Evolutionary conservation across 768 basidiomycete species (phyloP), one percentile per base, ranked within the genome.

Genomic region (Plicaturopsis crispa): DNA sequence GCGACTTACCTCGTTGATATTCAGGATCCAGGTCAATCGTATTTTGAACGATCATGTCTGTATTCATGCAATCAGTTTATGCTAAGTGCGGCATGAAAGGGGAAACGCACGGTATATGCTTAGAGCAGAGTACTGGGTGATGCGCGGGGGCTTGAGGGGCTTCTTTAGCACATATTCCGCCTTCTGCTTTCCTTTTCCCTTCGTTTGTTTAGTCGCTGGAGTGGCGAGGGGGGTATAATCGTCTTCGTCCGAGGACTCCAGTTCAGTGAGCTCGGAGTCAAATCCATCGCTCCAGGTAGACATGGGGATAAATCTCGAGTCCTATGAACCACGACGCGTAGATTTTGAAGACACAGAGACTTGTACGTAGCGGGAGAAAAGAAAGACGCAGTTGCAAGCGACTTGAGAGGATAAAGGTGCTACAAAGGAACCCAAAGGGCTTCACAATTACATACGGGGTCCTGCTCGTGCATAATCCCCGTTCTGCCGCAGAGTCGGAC

Each of bases 11-110:
- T 53, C 80, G 63, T 47, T 83, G 80, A 51, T 82, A 82, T 43
- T 80, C 76, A 0, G 80, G 79, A 42, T 82, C 65, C 6, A 82
- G 60, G 39, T 79, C 67, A 31, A 82, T 70, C 7, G 51, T 46
- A 4, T 58, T 63, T 4, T 69, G 55, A 3, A 62, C 47, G 21
- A 80, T 66, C 45, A 70, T 66, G 36, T 70, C 79, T 80, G 41
- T 17, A 28, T 18, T 16, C 14, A 24, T 33, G 5, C 8, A 16
- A 19, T 39, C 6, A 39, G 4, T 12, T 12, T 18, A 10, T 13
- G n/a, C 5, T 21, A 6, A 8, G 23, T n/a, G 26, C 17, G 24
- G 4, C 30, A 3, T 23, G 19, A 24, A 43, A 33, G 8, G 36
- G n/a, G 23, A 16, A 31, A 41, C 58, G 36, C 44, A 72, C 75